Evolutionary conservation across 345 rosid species (phyloP), one percentile per base, ranked within the genome.

Genomic region (Rubroshorea leprosula): DNA sequence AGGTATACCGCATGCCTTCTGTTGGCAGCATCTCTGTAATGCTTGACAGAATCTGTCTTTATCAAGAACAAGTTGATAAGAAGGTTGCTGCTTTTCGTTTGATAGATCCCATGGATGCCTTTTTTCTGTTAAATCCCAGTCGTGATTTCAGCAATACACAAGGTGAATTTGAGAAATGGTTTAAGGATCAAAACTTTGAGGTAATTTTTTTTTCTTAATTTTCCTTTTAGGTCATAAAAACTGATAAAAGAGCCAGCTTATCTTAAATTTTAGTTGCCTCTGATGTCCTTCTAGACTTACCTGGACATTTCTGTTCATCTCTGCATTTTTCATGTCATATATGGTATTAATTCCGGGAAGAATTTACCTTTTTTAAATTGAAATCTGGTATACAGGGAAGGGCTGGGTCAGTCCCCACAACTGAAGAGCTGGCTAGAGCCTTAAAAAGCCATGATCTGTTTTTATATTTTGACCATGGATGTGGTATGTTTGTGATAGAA

Each of bases 1-100:
- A 86, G 77, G 91, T 85, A 53, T 93, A 93, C 72, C 91, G 97
- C 48, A 84, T 93, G 93, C 99, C 99, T 56, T 86, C 94, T 6
- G 86, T 89, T n/a, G 79, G 81, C 59, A 89, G 97, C 74, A 85
- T 87, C 60, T 67, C 66, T 17, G 66, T 66, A 20, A 74, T 75
- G 35, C 75, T 86, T 39, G 72, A 83, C 54, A 84, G 74, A 77
- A 78, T 78, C 58, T 26, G 49, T 61, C 68, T 60, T 50, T 58
- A 46, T 9, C 77, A 67, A 68, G 80, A 80, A 64, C 68, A 72
- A 55, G 60, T 55, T 24, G 70, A 55, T 67, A 72, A 50, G 44
- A 60, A 67, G 45, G 61, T 57, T 67, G 62, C 75, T 57, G 44
- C 84, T 55, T 80, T 81, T 55, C 95, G 96, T 57, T 70, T 72